Evolutionary conservation across 305 asterid genomes (phyloP).

Genomic region (Vinca major): DNA sequence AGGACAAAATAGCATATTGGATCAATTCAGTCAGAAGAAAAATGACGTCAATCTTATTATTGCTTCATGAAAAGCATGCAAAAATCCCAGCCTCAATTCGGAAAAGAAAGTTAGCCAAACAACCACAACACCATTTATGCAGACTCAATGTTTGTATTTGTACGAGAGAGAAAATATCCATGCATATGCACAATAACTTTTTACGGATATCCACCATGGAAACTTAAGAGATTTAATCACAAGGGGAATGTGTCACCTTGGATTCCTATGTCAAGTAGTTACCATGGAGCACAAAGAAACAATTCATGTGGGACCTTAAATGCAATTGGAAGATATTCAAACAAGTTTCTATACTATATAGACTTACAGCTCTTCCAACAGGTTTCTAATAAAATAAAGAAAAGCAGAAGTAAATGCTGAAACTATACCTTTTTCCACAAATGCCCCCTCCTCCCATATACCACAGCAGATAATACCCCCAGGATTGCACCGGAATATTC

Average conservation of each 20-base stretch:
- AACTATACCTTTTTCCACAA: conserved; percentile 73
- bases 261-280: not conserved
- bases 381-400: not conserved
- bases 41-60: not conserved
- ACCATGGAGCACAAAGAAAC: not conserved
- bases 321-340: not conserved
- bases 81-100: not conserved
- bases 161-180: not conserved
- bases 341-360: not conserved
- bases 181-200: conserved; percentile 8
- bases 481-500: conserved; percentile 96
- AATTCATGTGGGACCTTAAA: not conserved
- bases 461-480: conserved; percentile 76
- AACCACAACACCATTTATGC: not conserved
- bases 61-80: not conserved
- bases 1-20: not conserved
- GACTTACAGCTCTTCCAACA: not conserved
- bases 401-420: not conserved
- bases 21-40: conserved; percentile 1
- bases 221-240: conserved; percentile 15
- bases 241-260: conserved; percentile 5
- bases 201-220: conserved; percentile 12
- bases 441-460: conserved; percentile 75
- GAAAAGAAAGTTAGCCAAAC: too few relatives aligned
- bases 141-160: not conserved